Conservation (phyloP, 768 basidiomycete genomes). For the Hypsizygus marmoreus region DNA sequence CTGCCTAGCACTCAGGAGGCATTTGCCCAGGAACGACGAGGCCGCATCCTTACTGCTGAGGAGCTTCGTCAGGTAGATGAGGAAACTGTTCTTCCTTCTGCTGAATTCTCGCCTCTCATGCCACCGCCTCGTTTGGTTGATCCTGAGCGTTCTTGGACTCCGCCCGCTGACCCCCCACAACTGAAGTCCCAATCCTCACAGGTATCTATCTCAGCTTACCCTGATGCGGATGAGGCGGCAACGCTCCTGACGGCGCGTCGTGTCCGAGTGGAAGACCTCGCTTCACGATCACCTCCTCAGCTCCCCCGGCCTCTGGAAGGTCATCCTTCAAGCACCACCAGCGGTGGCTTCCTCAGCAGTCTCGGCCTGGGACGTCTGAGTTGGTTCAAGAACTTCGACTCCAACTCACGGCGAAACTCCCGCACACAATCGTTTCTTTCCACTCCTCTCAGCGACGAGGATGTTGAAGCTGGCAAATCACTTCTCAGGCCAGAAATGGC, state of each 20-base stretch:
- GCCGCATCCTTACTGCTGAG: constrained; percentile 35
- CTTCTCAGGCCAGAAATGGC: constrained; percentile 30
- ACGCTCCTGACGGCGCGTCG: constrained; percentile 56
- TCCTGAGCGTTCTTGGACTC: constrained; percentile 25
- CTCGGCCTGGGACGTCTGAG: constrained; percentile 55
- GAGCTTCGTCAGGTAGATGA: constrained; percentile 40
- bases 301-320: constrained; percentile 13
- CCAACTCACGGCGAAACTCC: constrained; percentile 22
- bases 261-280: constrained; percentile 42
- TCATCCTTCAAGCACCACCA: constrained; percentile 14
- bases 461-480: constrained; percentile 47
- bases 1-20: constrained; percentile 33
- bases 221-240: constrained; percentile 44
- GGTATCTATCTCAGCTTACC: constrained; percentile 35
- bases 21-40: constrained; percentile 31
- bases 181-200: constrained; percentile 21
- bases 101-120: constrained; percentile 30
- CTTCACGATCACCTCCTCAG: constrained; percentile 28
- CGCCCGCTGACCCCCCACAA: constrained; percentile 20
- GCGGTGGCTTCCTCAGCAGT: constrained; percentile 30
- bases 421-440: constrained; percentile 14
- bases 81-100: constrained; percentile 33
- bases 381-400: constrained; percentile 54
- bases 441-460: constrained; percentile 39
- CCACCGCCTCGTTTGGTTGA: constrained; percentile 38